These are phyloP conservation scores for Fusarium odoratissimum DNA, from an alignment of 2,329 filamentous ascomycete species.

Conservation along the genomic window DNA sequence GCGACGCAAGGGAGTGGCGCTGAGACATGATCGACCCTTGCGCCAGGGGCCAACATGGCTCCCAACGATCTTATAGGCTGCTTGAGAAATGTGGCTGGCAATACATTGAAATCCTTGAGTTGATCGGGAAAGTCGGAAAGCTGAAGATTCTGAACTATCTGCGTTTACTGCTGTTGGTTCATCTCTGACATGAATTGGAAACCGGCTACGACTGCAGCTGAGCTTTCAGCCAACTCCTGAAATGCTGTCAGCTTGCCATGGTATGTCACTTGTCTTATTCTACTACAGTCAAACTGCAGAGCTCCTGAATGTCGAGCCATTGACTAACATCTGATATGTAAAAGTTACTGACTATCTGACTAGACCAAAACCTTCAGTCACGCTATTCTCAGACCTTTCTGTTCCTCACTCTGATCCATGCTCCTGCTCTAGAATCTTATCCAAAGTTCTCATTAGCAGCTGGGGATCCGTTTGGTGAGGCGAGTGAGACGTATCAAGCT, in stretches of 20 bases:
- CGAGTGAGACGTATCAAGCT: constrained; percentile 11
- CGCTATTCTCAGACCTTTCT: not conserved
- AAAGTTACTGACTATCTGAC: too few species aligned
- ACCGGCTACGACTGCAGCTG: not conserved
- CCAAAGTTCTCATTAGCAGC: not conserved
- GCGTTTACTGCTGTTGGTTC: not conserved
- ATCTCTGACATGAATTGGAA: not conserved
- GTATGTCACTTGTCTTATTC: not conserved
- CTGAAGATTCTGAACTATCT: not conserved
- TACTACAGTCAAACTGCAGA: not conserved
- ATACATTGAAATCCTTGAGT: not conserved
- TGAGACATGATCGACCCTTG: constrained; percentile 33
- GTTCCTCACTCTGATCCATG: not conserved
- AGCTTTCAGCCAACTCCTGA: not conserved
- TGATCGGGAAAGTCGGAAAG: not conserved
- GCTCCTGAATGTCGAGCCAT: not conserved
- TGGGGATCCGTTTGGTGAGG: constrained; percentile 2
- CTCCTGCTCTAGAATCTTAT: not conserved
- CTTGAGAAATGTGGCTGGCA: constrained; percentile 17
- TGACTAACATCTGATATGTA: not conserved
- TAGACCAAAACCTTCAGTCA: not conserved
- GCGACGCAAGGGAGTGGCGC: constrained; percentile 32
- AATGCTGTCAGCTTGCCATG: not conserved
- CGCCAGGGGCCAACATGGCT: not conserved
- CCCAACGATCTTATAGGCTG: not conserved